These are phyloP conservation scores for Luffa aegyptiaca DNA, from an alignment of 306 rosid species.

Conservation along the genomic window DNA sequence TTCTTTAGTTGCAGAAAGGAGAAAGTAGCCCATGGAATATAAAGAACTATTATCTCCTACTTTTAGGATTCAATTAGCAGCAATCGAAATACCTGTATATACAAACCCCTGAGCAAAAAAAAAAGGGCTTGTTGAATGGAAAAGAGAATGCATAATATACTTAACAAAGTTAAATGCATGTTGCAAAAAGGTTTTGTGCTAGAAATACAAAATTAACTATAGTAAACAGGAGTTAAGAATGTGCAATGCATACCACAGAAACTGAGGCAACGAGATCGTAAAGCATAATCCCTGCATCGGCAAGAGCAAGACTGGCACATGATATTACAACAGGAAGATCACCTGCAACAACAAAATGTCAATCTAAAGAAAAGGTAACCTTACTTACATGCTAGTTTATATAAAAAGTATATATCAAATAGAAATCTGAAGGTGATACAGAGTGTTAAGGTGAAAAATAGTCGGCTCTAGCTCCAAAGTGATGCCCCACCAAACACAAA, in stretches of 20 bases:
- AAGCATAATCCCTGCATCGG: constrained; percentile 97
- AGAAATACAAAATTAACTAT: background rate
- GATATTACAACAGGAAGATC: constrained; percentile 91
- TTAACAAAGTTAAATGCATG: background rate
- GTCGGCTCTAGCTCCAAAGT: background rate
- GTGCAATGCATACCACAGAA: constrained; percentile 69
- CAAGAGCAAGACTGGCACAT: constrained; percentile 95
- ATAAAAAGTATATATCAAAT: background rate
- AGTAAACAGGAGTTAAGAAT: background rate
- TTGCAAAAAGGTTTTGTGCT: background rate
- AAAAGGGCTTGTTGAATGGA: background rate
- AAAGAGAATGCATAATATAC: background rate
- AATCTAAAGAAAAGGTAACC: background rate
- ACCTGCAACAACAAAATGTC: constrained; percentile 32
- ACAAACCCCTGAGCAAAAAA: background rate
- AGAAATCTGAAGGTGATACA: background rate
- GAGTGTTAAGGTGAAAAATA: background rate
- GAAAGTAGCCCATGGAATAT: background rate
- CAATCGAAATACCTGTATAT: background rate
- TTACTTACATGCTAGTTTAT: background rate
- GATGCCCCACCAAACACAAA: background rate
- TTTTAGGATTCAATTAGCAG: background rate
- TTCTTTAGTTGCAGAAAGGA: background rate
- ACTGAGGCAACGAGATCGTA: constrained; percentile 89
- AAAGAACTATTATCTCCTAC: background rate